Percentiles rank a stretch among this genome's conserved stretches.
These are phyloP conservation scores for Mycena crocata DNA, from an alignment of 768 basidiomycete genomes.

Conservation along the genomic window DNA sequence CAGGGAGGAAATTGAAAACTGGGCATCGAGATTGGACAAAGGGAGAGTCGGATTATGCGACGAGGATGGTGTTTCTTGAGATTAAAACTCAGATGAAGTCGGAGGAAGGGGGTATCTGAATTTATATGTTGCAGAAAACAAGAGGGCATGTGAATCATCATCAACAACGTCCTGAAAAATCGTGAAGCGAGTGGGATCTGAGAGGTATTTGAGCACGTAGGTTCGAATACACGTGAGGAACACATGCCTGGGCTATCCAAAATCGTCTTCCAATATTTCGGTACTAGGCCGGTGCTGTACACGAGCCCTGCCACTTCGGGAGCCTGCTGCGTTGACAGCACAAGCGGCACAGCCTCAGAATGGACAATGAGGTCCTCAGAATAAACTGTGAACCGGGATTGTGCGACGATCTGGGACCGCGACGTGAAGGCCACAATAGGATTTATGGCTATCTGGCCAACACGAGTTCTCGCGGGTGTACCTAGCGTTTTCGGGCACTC, in stretches of 20 bases:
- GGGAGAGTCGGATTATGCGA: no score
- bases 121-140: slow-evolving; percentile 71
- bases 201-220: not conserved
- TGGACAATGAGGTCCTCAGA: slow-evolving; percentile 60
- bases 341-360: slow-evolving; percentile 60
- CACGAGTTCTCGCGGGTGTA: no score
- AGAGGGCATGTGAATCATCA: slow-evolving; percentile 46
- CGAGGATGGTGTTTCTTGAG: no score
- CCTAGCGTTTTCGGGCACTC: no score
- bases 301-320: slow-evolving; percentile 48
- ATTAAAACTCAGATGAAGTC: no score
- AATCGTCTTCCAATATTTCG: slow-evolving; percentile 73
- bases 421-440: slow-evolving; percentile 39
- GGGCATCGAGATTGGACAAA: no score
- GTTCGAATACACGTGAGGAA: not conserved
- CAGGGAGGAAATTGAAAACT: no score
- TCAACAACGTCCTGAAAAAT: slow-evolving; percentile 73
- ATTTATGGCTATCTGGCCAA: no score
- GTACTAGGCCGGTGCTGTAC: slow-evolving; percentile 71
- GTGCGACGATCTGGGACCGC: slow-evolving; percentile 58
- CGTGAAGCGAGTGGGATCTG: slow-evolving; percentile 75
- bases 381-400: slow-evolving; percentile 68
- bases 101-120: slow-evolving; percentile 63
- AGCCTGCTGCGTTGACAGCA: slow-evolving; percentile 36
- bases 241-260: slow-evolving; percentile 62